Evolutionary conservation across 164 flowering plant genomes (phyloP), one percentile per base, ranked within the genome.

Genomic region (Berberis vulgaris): DNA sequence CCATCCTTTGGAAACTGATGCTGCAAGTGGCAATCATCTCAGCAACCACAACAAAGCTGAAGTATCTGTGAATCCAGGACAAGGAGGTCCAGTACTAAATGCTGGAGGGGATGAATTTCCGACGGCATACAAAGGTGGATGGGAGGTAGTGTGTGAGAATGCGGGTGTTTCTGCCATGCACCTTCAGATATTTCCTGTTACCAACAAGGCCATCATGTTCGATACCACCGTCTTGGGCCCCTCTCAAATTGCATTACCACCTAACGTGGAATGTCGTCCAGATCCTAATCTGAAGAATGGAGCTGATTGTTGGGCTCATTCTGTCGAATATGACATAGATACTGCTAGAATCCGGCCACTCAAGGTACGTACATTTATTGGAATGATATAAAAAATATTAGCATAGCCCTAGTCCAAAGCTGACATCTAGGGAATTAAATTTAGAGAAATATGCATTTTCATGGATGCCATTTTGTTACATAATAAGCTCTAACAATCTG

Each of bases 121-220:
- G 43, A 74, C 74, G 2, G 3, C 6, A 1, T 76, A 13, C 11
- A 46, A 6, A n/a, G 93, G 96, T 0, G 1, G 5, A 1, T 90
- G 95, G 97, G 80, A 79, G 69, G 7, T 87, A 7, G 68, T 63
- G 47, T 49, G 66, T 1, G 2, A 5, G 4, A 76, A 78, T 61
- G 73, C 91, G 0, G 87, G 89, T 2, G 81, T 87, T 6, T 77
- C 93, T 0, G 81, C 87, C 55, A 91, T 91, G 96, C 96, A 91
- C 42, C 1, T 83, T 7, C 68, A 66, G n/a, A 43, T 88, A 58
- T 45, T 88, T 64, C 91, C 85, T 1, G 75, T 56, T 40, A 77
- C 79, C 70, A 84, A 82, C 71, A 84, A 85, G 79, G 78, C 69
- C 7, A 60, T 85, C 6, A 81, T 86, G 80, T 84, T 75, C 54